These are phyloP conservation scores for Suillus subluteus DNA, from an alignment of 768 basidiomycete species.

Conservation along the genomic window DNA sequence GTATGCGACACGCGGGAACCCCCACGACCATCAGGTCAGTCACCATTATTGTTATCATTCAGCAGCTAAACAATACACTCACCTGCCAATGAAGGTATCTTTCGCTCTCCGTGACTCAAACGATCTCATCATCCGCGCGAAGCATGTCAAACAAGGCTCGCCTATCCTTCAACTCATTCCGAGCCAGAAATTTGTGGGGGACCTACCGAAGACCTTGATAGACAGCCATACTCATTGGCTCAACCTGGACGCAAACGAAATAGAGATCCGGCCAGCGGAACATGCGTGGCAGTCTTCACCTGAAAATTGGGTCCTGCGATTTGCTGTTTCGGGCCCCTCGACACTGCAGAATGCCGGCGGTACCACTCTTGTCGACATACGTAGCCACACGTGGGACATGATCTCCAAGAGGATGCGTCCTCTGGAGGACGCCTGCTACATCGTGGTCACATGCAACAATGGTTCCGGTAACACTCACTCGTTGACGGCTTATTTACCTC, in stretches of 20 bases:
- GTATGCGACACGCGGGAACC: conserved; percentile 24
- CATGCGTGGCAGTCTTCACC: conserved; percentile 28
- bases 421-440: conserved; percentile 26
- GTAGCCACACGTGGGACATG: conserved; percentile 32
- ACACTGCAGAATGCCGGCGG: conserved; percentile 10
- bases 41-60: neutral
- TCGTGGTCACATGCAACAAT: conserved; percentile 23
- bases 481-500: conserved; percentile 41
- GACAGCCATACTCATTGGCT: conserved; percentile 35
- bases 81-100: conserved; percentile 22
- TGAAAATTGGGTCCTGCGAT: conserved; percentile 31
- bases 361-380: conserved; percentile 29
- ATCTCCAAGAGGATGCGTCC: conserved; percentile 25
- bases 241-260: conserved; percentile 20
- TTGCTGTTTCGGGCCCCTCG: conserved; percentile 16
- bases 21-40: conserved; percentile 25
- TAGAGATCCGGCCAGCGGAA: conserved; percentile 35
- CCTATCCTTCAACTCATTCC: conserved; percentile 29
- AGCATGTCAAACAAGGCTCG: neutral
- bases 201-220: conserved; percentile 31
- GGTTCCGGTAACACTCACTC: neutral
- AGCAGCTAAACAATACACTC: neutral
- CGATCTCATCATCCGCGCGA: conserved; percentile 25
- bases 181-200: conserved; percentile 22
- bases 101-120: conserved; percentile 22